Conservation (phyloP, 2,329 filamentous ascomycete genomes). For the Ophiostoma sp. region DNA sequence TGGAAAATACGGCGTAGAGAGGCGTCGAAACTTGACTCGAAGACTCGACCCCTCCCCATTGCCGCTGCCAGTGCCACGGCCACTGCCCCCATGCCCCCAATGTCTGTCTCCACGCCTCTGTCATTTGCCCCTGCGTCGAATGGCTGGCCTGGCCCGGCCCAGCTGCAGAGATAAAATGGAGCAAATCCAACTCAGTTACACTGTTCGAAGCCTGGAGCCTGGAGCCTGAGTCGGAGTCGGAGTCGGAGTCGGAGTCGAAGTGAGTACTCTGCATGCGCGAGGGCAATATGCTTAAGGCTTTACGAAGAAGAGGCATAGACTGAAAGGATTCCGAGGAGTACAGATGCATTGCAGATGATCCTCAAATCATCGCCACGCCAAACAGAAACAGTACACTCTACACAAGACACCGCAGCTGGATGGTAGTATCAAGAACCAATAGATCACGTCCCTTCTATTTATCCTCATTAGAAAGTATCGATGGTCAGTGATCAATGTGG, state of each 20-base stretch:
- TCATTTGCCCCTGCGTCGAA: constrained; percentile 4
- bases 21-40: background rate
- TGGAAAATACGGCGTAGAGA: background rate
- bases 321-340: background rate
- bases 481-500: background rate
- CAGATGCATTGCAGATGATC: background rate
- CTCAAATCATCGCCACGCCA: background rate
- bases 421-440: constrained; percentile 1
- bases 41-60: background rate
- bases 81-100: too few species aligned
- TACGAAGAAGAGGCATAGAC: background rate
- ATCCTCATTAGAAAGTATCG: background rate
- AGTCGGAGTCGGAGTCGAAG: background rate
- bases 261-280: too few species aligned
- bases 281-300: background rate
- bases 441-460: background rate
- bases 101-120: background rate
- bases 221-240: background rate
- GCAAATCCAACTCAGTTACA: background rate
- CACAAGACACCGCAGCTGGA: background rate
- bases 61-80: too few species aligned
- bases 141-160: background rate
- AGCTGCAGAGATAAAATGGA: background rate
- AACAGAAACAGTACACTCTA: background rate
- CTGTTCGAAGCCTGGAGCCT: background rate